Evolutionary conservation across 2,329 filamentous ascomycete species (phyloP).

Genomic region (Neocucurbitaria cava): DNA sequence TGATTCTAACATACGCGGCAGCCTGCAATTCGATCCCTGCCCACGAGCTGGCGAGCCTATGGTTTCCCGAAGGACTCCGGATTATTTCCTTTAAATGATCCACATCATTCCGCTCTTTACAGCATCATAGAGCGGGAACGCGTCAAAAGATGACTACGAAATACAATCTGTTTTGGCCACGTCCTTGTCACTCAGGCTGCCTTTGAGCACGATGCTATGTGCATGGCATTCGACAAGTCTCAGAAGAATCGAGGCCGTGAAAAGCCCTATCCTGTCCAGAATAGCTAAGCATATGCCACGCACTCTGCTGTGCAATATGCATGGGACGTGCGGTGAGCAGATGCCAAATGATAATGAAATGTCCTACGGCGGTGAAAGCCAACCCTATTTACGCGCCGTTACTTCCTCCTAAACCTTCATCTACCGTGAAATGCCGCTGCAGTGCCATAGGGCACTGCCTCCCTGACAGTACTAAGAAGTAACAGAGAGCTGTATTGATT

Average conservation of each 20-base stretch:
- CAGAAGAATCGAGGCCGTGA: neutral
- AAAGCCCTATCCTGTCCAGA: neutral
- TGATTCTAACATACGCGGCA: slow-evolving; percentile 52
- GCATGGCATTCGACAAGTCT: neutral
- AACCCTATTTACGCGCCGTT: neutral
- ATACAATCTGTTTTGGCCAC: slow-evolving; percentile 15
- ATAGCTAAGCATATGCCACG: neutral
- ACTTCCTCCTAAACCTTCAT: neutral
- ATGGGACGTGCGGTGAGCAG: neutral
- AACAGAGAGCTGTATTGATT: too few relatives aligned
- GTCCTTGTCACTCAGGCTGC: slow-evolving; percentile 9
- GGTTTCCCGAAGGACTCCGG: slow-evolving; percentile 93
- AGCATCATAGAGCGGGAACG: slow-evolving; percentile 19
- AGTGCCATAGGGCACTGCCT: neutral
- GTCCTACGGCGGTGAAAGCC: neutral
- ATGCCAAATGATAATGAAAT: neutral
- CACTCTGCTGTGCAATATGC: neutral
- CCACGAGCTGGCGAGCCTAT: slow-evolving; percentile 96
- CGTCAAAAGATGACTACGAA: slow-evolving; percentile 8
- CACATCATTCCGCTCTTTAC: slow-evolving; percentile 23
- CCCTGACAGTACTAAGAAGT: neutral
- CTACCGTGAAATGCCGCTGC: neutral
- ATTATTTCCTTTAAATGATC: slow-evolving; percentile 85
- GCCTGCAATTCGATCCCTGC: slow-evolving; percentile 99
- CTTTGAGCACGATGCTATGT: neutral